Evolutionary conservation across 257 asterid genomes (phyloP), one percentile per base, ranked within the genome.

Genomic region (Scutellaria baicalensis): DNA sequence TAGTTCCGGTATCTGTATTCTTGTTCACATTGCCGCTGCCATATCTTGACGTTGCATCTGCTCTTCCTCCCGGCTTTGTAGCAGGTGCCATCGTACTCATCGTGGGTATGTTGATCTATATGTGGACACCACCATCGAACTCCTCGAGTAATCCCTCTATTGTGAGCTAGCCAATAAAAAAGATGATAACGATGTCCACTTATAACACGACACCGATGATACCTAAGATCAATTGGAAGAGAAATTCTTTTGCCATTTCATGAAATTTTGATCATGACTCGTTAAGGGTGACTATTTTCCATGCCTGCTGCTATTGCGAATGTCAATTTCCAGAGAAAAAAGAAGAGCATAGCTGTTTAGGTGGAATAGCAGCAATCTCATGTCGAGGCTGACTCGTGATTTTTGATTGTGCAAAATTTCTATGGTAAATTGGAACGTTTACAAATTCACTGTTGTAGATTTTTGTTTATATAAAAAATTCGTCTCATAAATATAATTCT

Each of bases 21-120:
- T 58, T 93, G 66, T 93, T 93, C 88, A 93, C 99, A 39, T 75
- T 91, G 74, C 97, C 99, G 0, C 71, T 93, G 75, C 99, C 99
- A 40, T 91, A 87, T 82, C 89, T 91, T 31, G 96, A 94, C 12
- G 90, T 81, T 1, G 89, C 90, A 9, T 88, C 99, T 48, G 75
- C 92, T 75, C 96, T 93, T 48, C 99, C 99, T 56, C 89, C 89
- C 1, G 93, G 99, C 40, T 93, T 93, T 77, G 81, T 91, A 56
- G 85, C 82, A 10, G 99, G 99, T 6, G 89, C 88, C 66, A 44
- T 81, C 45, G 61, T 90, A 65, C 96, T 91, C 36, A 79, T 82
- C 17, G 59, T 77, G n/a, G 99, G 99, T 2, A 69, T 93, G 76
- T 66, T 91, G 21, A 56, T 86, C 44, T 93, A 93, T 74, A 66